Evolutionary conservation across 805 yeast species (phyloP).

Genomic region (Huiozyma sinensis): DNA sequence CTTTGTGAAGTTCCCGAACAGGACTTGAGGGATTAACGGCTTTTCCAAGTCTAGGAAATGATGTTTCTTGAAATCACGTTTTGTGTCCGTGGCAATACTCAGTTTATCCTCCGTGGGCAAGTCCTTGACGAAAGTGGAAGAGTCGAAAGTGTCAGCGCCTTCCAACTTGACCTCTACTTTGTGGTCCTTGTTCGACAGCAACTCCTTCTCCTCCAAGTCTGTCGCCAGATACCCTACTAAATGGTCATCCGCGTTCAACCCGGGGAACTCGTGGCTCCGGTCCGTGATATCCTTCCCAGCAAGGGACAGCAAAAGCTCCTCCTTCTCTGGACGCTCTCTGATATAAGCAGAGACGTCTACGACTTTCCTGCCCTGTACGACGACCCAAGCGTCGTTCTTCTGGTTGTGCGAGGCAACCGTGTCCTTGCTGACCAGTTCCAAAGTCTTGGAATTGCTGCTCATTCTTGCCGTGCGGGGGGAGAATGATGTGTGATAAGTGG

Average conservation of each 20-base stretch:
- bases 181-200: conserved; percentile 49
- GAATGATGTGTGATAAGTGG: neutral
- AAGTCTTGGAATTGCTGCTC: conserved; percentile 19
- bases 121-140: conserved; percentile 44
- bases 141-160: conserved; percentile 30
- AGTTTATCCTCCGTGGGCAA: conserved; percentile 67
- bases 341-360: conserved; percentile 61
- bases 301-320: conserved; percentile 49
- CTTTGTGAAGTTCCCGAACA: conserved; percentile 64
- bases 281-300: conserved; percentile 78
- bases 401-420: conserved; percentile 46
- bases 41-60: conserved; percentile 75
- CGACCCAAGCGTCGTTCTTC: conserved; percentile 62
- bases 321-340: conserved; percentile 53
- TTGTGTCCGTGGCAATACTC: conserved; percentile 67
- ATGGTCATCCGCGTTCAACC: conserved; percentile 71
- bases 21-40: conserved; percentile 74
- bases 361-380: conserved; percentile 66
- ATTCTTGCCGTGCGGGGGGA: neutral
- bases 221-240: conserved; percentile 79
- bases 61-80: conserved; percentile 61
- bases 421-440: conserved; percentile 51
- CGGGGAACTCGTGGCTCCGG: conserved; percentile 80
- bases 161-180: conserved; percentile 47
- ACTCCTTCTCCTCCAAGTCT: conserved; percentile 60